These are phyloP conservation scores for Citeromyces nyonsensis DNA, from an alignment of 805 yeast species.

Conservation along the genomic window DNA sequence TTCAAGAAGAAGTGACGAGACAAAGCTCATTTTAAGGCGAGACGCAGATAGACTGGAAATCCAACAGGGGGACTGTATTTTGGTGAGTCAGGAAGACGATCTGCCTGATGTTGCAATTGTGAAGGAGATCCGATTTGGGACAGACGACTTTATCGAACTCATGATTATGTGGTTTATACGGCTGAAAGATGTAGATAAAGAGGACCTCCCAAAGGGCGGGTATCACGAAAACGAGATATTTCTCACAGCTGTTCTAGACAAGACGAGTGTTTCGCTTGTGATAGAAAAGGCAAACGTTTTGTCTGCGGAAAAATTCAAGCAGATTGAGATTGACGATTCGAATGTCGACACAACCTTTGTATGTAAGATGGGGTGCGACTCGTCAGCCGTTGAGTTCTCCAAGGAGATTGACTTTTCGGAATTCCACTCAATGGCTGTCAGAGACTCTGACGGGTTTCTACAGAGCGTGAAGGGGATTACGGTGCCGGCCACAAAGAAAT, in stretches of 20 bases:
- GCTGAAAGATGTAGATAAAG: slow-evolving; percentile 19
- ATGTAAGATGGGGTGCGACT: slow-evolving; percentile 26
- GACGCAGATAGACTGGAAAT: slow-evolving; percentile 30
- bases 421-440: slow-evolving; percentile 9
- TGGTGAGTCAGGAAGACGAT: slow-evolving; percentile 18
- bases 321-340: slow-evolving; percentile 19
- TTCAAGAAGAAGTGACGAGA: slow-evolving; percentile 2
- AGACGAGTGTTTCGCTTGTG: slow-evolving; percentile 25
- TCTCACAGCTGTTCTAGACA: slow-evolving; percentile 32
- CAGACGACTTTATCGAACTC: slow-evolving; percentile 28
- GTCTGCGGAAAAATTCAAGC: slow-evolving; percentile 17
- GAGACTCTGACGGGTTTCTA: slow-evolving; percentile 15
- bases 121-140: slow-evolving; percentile 34
- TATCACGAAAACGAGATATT: slow-evolving; percentile 29
- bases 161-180: slow-evolving; percentile 31
- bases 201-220: slow-evolving; percentile 11
- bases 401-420: slow-evolving; percentile 22
- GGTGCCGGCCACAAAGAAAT: slow-evolving; percentile 11
- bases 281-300: slow-evolving; percentile 27
- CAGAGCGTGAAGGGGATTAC: slow-evolving; percentile 14
- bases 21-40: slow-evolving; percentile 18
- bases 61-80: slow-evolving; percentile 35
- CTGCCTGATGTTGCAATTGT: slow-evolving; percentile 28
- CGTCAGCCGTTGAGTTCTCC: slow-evolving; percentile 16
- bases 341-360: slow-evolving; percentile 15